Evolutionary conservation across 345 rosid species (phyloP), one percentile per base, ranked within the genome.

Genomic region (Acer campestre): DNA sequence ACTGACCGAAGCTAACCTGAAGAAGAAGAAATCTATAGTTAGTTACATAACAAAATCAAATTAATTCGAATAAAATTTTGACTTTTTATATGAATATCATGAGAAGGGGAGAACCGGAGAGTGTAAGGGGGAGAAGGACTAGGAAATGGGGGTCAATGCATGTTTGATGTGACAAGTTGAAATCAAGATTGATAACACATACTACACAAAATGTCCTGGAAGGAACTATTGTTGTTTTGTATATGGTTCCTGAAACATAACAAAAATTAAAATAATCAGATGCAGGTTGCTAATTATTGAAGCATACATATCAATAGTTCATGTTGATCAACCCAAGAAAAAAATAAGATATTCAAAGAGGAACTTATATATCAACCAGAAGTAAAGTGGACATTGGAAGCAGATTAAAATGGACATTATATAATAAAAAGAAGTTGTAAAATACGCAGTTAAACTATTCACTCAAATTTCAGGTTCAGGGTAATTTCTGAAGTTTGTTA

Each of bases 141-240:
- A 25, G 55, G 17, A 25, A 16, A 18, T 7, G 16, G 31, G 49
- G 13, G 38, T n/a, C 46, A 38, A 55, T 51, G 38, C 38, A 55
- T 76, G 55, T 16, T 27, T 17, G 53, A 64, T 42, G 49, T 67
- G 67, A 67, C n/a, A 40, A 68, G 8, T 58, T 58, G 12, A 44
- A 58, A 42, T 40, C 16, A 53, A 76, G 73, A 58, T 68, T 55
- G 29, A 69, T 80, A 74, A 76, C 97, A 76, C 97, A 23, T 89
- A 94, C 97, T 55, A 91, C 59, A 78, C 97, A 96, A 86, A 96
- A 94, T 80, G 99, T 92, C 88, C 94, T 84, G 85, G 94, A 92
- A 73, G 98, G 99, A 81, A 91, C 85, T 76, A 94, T 90, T 71
- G 90, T 81, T 80, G 99, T 91, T 84, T 78, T 89, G 83, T 92